Evolutionary conservation across 2,329 filamentous ascomycete species (phyloP).

Genomic region (Lasiodiplodia sp.): DNA sequence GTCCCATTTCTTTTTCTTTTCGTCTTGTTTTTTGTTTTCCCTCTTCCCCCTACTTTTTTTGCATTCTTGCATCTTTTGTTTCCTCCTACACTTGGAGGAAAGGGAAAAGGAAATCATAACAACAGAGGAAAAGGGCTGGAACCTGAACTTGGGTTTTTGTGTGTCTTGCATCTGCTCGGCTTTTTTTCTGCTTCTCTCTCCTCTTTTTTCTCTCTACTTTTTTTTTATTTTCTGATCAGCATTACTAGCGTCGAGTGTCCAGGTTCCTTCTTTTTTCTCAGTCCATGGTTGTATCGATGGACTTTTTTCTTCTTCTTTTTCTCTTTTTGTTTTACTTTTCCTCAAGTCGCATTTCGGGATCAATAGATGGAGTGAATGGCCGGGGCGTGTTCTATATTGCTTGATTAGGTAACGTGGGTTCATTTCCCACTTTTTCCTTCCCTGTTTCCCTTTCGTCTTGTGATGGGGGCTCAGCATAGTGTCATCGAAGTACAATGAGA

Average conservation of each 20-base stretch:
- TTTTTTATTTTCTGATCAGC: not conserved
- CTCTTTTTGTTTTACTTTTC: too few species aligned
- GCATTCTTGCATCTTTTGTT: not conserved
- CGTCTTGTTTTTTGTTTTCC: not conserved
- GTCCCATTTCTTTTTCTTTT: not conserved
- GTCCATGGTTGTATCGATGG: not conserved
- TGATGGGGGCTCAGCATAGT: not conserved
- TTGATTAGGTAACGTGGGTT: too few species aligned
- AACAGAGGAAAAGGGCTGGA: slow-evolving; percentile 4
- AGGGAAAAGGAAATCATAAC: not conserved
- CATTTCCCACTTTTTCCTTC: not conserved
- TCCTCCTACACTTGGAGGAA: not conserved
- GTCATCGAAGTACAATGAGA: not conserved
- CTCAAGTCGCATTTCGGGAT: too few species aligned
- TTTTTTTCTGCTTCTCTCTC: slow-evolving; percentile 27
- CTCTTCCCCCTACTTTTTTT: not conserved
- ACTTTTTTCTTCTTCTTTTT: not conserved
- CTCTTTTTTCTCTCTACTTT: not conserved
- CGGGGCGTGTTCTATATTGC: too few species aligned
- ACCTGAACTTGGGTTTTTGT: slow-evolving; percentile 11
- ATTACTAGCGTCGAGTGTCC: not conserved
- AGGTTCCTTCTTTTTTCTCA: not conserved
- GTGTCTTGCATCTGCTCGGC: not conserved
- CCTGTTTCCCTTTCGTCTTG: not conserved
- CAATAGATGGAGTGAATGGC: too few species aligned